Evolutionary conservation across 352 stramenopile genomes (phyloP), one percentile per base, ranked within the genome.

Genomic region (Phytophthora brassicae): DNA sequence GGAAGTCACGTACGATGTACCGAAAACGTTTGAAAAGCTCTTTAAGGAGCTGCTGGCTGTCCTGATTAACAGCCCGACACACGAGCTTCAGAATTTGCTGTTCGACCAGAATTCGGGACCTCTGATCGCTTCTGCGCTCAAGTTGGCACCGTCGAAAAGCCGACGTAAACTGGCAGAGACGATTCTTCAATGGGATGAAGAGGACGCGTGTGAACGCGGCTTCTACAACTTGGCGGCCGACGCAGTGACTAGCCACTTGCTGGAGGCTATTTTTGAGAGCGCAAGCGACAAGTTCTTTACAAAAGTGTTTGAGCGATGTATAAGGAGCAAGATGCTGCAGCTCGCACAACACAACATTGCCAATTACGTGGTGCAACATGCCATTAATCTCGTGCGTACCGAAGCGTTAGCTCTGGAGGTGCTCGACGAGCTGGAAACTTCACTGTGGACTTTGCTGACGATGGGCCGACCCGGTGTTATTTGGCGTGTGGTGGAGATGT

Each of bases 351-450:
- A 94, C 60, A 72, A 69, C 39, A 89, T 94, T 51, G 75, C 82
- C 13, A 94, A 94, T 61, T 94, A 90, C 48, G 85, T 94, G n/a
- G 75, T 94, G 6, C 85, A 94, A 61, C 68, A 91, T 42, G 79
- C 67, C 9, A 79, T 94, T 26, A 69, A 84, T 51, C 74, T 75
- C n/a, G 72, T 89, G 19, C 53, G 64, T 47, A 76, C 66, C 2
- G 33, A 70, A 9, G 71, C 72, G 1, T 43, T 90, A 13, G 85
- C 85, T 4, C 16, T 56, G 9, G 64, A 86, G 23, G 77, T 92
- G 28, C 55, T 91, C 9, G 53, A 71, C 12, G 85, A 94, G 60
- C 59, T 94, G 38, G 64, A 82, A 46, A 45, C 67, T 11, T 74
- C 80, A 11, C 48, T 89, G 39, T 92, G 83, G 83, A 91, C 75